Evolutionary conservation across 2,329 filamentous ascomycete species (phyloP), one percentile per base, ranked within the genome.

Genomic region (Amesomyces nigricolor): DNA sequence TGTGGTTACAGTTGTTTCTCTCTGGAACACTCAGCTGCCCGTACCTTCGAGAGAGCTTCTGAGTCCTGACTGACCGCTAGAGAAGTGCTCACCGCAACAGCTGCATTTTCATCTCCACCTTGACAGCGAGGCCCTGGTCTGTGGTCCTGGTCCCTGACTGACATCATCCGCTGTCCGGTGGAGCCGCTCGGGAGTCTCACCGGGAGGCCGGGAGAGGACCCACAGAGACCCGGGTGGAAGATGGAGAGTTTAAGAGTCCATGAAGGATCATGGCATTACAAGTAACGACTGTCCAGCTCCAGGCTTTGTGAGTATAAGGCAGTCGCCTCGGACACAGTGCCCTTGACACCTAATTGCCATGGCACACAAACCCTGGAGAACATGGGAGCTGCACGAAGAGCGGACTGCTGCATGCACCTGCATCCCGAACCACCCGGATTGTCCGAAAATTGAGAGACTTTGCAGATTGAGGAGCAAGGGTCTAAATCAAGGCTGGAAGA

Each of bases 151-250:
- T 26, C 22, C 22, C 45, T 35, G 32, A 35, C 39, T 51, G 48
- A 51, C 48, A 44, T 52, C 49, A 45, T 52, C 30, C 38, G 37
- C 49, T 22, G 42, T 19, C n/a, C 16, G 32, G 42, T 40, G 50
- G 43, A 32, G 32, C 35, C 44, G 22, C 30, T 29, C 40, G 42
- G 30, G 14, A 17, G 32, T 17, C 38, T 39, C 49, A 39, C 32
- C 40, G 29, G 32, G 49, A 19, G 30, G n/a, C 4, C 39, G 39
- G 39, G 19, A 16, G n/a, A n/a, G 17, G 16, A n/a, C 45, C 30
- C 45, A 47, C 45, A 19, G 19, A 7, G 30, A 42, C 22, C 26
- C 42, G 38, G 14, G 19, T 26, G 22, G 22, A 26, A 2, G 16
- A 49, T 49, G 30, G 26, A 26, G 26, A 44, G 26, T 9, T 47